These are phyloP conservation scores for Cercospora sp. DNA, from an alignment of 2,329 filamentous ascomycete species.

Conservation along the genomic window DNA sequence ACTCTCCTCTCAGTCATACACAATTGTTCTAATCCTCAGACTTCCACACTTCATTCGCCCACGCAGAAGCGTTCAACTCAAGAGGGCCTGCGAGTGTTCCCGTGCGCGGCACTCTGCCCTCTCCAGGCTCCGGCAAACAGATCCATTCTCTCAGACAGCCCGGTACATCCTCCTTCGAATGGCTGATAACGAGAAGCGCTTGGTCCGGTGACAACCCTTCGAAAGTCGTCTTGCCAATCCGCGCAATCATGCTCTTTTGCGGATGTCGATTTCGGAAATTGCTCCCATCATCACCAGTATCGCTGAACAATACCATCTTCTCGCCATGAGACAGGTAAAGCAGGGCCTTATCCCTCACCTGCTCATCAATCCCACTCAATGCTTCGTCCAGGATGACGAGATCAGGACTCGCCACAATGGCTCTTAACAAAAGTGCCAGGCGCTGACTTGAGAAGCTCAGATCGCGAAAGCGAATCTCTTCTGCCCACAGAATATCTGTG, in stretches of 20 bases:
- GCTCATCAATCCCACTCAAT: constrained; percentile 53
- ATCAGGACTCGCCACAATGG: constrained; percentile 49
- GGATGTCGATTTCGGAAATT: background rate
- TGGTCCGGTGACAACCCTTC: constrained; percentile 68
- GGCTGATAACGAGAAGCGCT: constrained; percentile 88
- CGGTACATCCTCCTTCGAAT: constrained; percentile 87
- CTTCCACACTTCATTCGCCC: constrained; percentile 37
- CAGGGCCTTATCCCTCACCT: constrained; percentile 81
- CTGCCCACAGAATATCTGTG: constrained; percentile 61
- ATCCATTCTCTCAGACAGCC: constrained; percentile 81
- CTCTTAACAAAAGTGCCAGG: constrained; percentile 73
- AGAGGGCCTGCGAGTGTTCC: constrained; percentile 56
- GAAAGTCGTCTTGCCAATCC: constrained; percentile 53
- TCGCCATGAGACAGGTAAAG: constrained; percentile 66
- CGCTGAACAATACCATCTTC: constrained; percentile 17
- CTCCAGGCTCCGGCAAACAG: constrained; percentile 75
- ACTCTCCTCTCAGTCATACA: background rate
- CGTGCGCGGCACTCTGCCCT: constrained; percentile 61
- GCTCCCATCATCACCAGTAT: background rate
- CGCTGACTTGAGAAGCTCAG: constrained; percentile 81
- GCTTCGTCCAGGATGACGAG: constrained; percentile 55
- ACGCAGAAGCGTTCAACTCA: constrained; percentile 35
- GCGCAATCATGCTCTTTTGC: constrained; percentile 38
- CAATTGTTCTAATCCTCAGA: background rate
- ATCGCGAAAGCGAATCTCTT: constrained; percentile 67